Evolutionary conservation across 2,329 filamentous ascomycete species (phyloP), one percentile per base, ranked within the genome.

Genomic region (Talaromyces sp.): DNA sequence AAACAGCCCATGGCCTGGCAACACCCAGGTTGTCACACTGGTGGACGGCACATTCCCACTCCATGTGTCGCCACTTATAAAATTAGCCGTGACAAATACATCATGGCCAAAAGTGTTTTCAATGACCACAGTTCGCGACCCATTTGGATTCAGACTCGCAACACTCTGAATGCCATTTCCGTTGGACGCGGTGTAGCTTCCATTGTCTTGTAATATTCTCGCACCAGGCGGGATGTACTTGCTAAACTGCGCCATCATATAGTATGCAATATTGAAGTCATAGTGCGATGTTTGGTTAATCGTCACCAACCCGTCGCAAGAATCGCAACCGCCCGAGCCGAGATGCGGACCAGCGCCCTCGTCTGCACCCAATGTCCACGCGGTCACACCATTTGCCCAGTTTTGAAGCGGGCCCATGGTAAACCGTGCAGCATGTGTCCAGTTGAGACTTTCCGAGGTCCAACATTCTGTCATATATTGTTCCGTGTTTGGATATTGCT

Each of bases 211-310:
- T 3, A 60, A 52, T 14, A 60, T 57, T 3, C 59, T 54, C 19
- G 78, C 79, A 50, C 79, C 79, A 41, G 73, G 72, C 21, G 77
- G 76, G 60, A 82, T 80, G 66, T 78, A 82, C 62, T 72, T 75
- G 67, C 74, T 77, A 67, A 81, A 82, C 67, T 84, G 81, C 1
- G 79, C 81, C 62, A 83, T 72, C 75, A 81, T 81, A 67, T 83
- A 83, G 69, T 82, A 83, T 62, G 81, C 80, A 7, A 79, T 73
- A 27, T 75, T 77, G 62, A 78, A 75, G 3, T 69, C 71, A 68
- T 83, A 83, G 2, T 54, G 43, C n/a, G 48, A 38, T 31, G 48
- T 48, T 10, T 19, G 29, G 14, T 60, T 60, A 0, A 70, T 61
- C 24, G 68, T 69, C 5, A 72, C 67, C 17, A 70, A 53, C 2